A percentile compares a stretch with the other conserved stretches of the same genome.
These are phyloP conservation scores for Abrus pulchellus DNA, from an alignment of 306 rosid species.

Conservation along the genomic window DNA sequence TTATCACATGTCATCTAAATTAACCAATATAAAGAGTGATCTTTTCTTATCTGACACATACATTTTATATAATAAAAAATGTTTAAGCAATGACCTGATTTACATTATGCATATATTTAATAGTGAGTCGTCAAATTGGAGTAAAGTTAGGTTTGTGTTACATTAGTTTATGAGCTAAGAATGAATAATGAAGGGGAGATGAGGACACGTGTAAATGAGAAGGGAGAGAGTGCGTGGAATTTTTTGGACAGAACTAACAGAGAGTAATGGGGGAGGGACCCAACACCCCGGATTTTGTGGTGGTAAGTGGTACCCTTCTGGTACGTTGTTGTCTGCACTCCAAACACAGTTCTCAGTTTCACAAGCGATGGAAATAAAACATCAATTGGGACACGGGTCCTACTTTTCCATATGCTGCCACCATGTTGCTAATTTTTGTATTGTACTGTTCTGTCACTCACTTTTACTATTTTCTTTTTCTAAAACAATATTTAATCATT, in stretches of 20 bases:
- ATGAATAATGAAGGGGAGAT: not conserved
- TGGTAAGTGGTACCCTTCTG: not conserved
- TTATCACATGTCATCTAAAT: too few relatives aligned
- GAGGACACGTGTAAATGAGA: not conserved
- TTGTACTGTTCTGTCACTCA: not conserved
- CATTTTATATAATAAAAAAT: too few relatives aligned
- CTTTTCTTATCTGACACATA: too few relatives aligned
- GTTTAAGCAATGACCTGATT: too few relatives aligned
- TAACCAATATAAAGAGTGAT: too few relatives aligned
- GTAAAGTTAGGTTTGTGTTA: not conserved
- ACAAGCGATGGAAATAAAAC: not conserved
- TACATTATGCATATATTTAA: too few relatives aligned
- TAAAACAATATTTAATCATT: too few relatives aligned
- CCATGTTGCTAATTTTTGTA: not conserved
- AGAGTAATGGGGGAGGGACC: conserved; percentile 6
- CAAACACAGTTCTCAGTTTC: not conserved
- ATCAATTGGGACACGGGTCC: conserved; percentile 10
- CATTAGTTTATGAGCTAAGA: not conserved
- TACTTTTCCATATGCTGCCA: not conserved
- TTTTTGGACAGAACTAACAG: not conserved
- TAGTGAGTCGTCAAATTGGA: not conserved
- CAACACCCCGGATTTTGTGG: conserved; percentile 31
- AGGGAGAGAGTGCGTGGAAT: not conserved
- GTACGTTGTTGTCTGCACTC: conserved; percentile 20
- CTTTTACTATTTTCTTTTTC: too few relatives aligned